Evolutionary conservation across 768 basidiomycete species (phyloP).

Genomic region (Mycena galericulata): DNA sequence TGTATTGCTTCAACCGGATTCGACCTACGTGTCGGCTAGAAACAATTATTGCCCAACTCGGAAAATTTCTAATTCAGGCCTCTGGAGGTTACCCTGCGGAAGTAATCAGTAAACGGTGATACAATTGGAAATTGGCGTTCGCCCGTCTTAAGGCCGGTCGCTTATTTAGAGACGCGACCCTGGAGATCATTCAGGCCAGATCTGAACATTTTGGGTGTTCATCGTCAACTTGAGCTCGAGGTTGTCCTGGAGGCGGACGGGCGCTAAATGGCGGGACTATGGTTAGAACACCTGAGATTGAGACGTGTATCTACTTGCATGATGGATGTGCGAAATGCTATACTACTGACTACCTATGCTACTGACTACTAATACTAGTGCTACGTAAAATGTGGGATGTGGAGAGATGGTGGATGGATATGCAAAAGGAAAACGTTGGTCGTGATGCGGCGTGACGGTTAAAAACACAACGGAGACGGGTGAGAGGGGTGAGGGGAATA

Average conservation of each 20-base stretch:
- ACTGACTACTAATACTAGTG: slow-evolving; percentile 54
- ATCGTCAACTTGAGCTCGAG: no score
- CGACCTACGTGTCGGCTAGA: background rate
- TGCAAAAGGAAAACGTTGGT: slow-evolving; percentile 33
- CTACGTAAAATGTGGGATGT: slow-evolving; percentile 55
- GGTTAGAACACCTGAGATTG: slow-evolving; percentile 13
- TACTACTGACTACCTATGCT: slow-evolving; percentile 50
- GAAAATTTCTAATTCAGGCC: background rate
- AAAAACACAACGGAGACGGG: slow-evolving; percentile 11
- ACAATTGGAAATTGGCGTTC: no score
- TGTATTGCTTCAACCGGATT: no score
- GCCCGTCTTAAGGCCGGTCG: no score
- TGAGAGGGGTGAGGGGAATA: background rate
- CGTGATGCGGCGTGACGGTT: slow-evolving; percentile 27
- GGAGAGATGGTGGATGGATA: slow-evolving; percentile 43
- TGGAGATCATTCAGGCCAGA: no score
- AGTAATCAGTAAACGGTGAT: no score
- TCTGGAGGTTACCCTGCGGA: background rate
- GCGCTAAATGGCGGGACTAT: no score
- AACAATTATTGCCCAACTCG: background rate
- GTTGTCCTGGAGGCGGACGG: no score
- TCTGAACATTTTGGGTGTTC: no score
- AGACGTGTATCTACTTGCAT: slow-evolving; percentile 62
- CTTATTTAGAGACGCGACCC: no score
- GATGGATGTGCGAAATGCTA: slow-evolving; percentile 53